Conservation (phyloP, 106 monocot species). For the Dendrobium catenatum region DNA sequence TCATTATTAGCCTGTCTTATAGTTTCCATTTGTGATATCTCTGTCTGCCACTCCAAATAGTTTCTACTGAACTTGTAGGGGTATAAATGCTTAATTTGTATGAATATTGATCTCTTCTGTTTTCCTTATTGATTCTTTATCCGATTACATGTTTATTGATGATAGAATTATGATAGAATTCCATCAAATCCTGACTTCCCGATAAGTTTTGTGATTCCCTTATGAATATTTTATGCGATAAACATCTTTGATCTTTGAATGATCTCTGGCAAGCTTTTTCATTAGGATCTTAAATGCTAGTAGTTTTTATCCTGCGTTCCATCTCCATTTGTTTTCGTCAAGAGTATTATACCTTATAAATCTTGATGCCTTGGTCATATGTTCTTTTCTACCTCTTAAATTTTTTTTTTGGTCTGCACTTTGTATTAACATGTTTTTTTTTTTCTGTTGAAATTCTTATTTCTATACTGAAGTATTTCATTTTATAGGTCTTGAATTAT, state of each 20-base stretch:
- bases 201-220: neutral
- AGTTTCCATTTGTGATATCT: too few species aligned
- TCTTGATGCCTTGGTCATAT: neutral
- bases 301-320: neutral
- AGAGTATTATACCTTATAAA: neutral
- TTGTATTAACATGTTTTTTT: neutral
- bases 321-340: neutral
- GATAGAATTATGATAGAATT: too few species aligned
- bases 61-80: too few species aligned
- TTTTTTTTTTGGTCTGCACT: neutral
- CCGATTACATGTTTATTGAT: too few species aligned
- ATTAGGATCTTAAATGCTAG: neutral
- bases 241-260: neutral
- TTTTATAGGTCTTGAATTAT: conserved; percentile 53
- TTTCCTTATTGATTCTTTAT: too few species aligned
- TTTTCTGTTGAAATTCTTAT: neutral
- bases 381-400: neutral
- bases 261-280: neutral
- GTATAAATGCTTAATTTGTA: too few species aligned
- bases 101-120: too few species aligned
- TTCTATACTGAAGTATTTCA: neutral
- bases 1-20: too few species aligned
- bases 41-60: too few species aligned
- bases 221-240: neutral
- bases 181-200: too few species aligned